Conservation (phyloP, 805 yeast species). For the Suhomyces emberorum region DNA sequence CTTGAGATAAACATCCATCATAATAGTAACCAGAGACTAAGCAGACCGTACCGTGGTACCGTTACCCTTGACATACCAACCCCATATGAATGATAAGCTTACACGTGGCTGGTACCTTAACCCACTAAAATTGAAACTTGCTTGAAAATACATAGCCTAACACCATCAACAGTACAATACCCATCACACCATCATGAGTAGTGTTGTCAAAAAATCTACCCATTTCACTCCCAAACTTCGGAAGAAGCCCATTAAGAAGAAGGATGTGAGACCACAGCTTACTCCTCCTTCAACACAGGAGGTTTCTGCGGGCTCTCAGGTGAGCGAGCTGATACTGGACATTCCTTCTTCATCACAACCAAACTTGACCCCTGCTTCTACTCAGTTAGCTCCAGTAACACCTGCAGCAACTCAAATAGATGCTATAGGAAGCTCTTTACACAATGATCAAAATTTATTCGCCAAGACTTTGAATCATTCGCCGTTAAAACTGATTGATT, state of each 20-base stretch:
- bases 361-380: not conserved
- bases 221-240: constrained; percentile 61
- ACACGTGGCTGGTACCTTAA: too few species aligned
- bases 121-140: too few species aligned
- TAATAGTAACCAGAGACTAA: not conserved
- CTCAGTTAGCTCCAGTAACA: constrained; percentile 1
- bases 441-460: not conserved
- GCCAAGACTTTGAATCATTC: not conserved
- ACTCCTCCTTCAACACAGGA: constrained; percentile 14
- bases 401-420: constrained; percentile 11
- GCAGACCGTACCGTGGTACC: too few species aligned
- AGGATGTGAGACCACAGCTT: constrained; percentile 3
- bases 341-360: not conserved
- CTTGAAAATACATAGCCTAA: too few species aligned
- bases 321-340: not conserved
- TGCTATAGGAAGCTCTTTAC: too few species aligned
- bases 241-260: constrained; percentile 22
- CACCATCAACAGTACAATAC: too few species aligned
- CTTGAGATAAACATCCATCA: not conserved
- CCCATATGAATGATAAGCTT: too few species aligned
- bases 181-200: constrained; percentile 42
- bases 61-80: too few species aligned
- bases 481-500: constrained; percentile 5
- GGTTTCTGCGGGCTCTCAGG: not conserved
- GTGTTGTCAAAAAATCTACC: constrained; percentile 49